Base-by-base conservation (phyloP, 306 rosid genomes). In the Psophocarpus tetragonolobus region DNA sequence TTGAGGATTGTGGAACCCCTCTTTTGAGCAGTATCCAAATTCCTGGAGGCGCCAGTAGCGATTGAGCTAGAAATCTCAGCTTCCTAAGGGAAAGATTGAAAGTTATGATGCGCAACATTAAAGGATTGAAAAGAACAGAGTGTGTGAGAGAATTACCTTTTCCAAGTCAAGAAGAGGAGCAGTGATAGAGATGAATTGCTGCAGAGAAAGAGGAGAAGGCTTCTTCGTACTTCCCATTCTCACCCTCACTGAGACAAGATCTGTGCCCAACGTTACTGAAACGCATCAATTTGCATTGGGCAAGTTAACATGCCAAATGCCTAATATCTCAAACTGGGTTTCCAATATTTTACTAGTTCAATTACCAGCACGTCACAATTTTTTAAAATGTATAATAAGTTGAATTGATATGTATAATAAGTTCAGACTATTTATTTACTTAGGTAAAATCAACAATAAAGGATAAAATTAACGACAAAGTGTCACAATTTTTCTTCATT, bases 41-140 rank as follows among this genome's bases (percentile, higher is more conserved):
- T 92, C 67, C 98, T 83, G 3, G 91, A 85, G 0, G 92, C 88
- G 13, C 97, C 97, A 3, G 93, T 85, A 53, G 86, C 84, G 74
- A 95, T 92, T 79, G 98, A 95, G 78, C 87, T 89, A 6, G 97
- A 85, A 82, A 95, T 92, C 86, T 95, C 97, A 81, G 97, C 97
- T 69, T 92, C 98, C 97, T 94, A 71, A 48, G 2, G 10, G 24
- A 70, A 56, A 51, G 6, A 7, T 17, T 20, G 56, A 78, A 61
- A 73, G 29, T 45, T 53, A 58, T 20, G 11, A 32, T 27, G 9
- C 13, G 5, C 4, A 45, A 45, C 53, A 36, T n/a, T 54, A 20
- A 20, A 41, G 18, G 58, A 23, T 66, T 27, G 35, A 51, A 54
- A 51, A 1, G 23, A 39, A 26, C 68, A 38, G 4, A 73, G 29